Conservation (phyloP, 805 yeast genomes). For the Scheffersomyces amazonensis region DNA sequence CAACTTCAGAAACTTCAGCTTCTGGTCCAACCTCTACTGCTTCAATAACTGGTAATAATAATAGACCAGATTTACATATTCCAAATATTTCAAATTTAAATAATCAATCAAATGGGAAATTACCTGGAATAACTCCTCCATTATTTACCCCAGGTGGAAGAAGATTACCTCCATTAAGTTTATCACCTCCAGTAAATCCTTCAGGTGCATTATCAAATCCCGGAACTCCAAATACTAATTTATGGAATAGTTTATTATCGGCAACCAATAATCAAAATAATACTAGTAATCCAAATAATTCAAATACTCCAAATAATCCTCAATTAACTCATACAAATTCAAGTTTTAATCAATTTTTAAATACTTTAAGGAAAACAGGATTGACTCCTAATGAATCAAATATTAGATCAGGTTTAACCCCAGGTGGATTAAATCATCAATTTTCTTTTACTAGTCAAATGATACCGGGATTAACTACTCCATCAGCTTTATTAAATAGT, state of each 20-base stretch:
- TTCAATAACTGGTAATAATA: constrained; percentile 12
- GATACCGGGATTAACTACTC: constrained; percentile 37
- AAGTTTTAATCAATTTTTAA: constrained; percentile 24
- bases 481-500: constrained; percentile 38
- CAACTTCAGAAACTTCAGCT: neutral
- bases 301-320: neutral
- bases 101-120: constrained; percentile 16
- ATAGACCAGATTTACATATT: constrained; percentile 32
- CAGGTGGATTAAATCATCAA: constrained; percentile 42
- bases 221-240: constrained; percentile 48
- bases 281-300: constrained; percentile 4
- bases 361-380: constrained; percentile 48
- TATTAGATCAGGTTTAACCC: constrained; percentile 69
- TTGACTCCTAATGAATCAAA: constrained; percentile 76
- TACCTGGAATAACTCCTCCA: constrained; percentile 44
- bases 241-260: constrained; percentile 47
- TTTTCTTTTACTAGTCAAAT: constrained; percentile 31
- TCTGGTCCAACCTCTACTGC: neutral
- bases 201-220: constrained; percentile 29
- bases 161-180: constrained; percentile 50
- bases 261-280: constrained; percentile 29
- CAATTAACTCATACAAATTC: neutral
- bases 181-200: constrained; percentile 39
- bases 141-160: constrained; percentile 60
- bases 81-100: constrained; percentile 29